Conservation (phyloP, 805 yeast genomes). For the Tetrapisispora iriomotensis region DNA sequence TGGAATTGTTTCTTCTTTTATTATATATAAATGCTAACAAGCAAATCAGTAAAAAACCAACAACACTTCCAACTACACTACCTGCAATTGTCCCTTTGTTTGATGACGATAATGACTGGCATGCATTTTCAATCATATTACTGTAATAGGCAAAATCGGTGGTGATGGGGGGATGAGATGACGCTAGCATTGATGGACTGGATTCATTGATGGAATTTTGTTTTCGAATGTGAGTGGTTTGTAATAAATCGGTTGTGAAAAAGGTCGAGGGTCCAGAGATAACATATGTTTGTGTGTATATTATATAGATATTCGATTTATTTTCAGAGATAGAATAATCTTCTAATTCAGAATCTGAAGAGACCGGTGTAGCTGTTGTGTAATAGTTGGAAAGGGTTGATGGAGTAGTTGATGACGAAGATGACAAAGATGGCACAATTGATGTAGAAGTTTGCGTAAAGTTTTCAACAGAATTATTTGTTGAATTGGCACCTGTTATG, state of each 20-base stretch:
- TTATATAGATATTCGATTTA: background rate
- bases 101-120: background rate
- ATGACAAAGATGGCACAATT: background rate
- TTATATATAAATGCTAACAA: constrained; percentile 11
- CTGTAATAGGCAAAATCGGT: constrained; percentile 1
- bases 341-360: too few relatives aligned
- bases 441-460: background rate
- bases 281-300: constrained; percentile 15
- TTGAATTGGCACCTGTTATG: too few relatives aligned
- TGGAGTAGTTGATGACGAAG: too few relatives aligned
- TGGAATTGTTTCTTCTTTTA: constrained; percentile 5
- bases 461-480: too few relatives aligned
- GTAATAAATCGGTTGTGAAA: constrained; percentile 13
- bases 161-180: background rate
- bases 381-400: too few relatives aligned
- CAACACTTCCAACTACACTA: constrained; percentile 25
- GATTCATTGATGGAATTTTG: constrained; percentile 6
- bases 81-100: constrained; percentile 20
- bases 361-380: too few relatives aligned
- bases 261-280: constrained; percentile 15
- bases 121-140: background rate
- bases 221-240: constrained; percentile 11
- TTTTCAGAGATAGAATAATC: background rate
- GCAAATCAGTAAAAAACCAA: constrained; percentile 14
- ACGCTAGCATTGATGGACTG: constrained; percentile 11